Base-by-base conservation (phyloP, 352 stramenopile species). In the Blastocystis sp. region DNA sequence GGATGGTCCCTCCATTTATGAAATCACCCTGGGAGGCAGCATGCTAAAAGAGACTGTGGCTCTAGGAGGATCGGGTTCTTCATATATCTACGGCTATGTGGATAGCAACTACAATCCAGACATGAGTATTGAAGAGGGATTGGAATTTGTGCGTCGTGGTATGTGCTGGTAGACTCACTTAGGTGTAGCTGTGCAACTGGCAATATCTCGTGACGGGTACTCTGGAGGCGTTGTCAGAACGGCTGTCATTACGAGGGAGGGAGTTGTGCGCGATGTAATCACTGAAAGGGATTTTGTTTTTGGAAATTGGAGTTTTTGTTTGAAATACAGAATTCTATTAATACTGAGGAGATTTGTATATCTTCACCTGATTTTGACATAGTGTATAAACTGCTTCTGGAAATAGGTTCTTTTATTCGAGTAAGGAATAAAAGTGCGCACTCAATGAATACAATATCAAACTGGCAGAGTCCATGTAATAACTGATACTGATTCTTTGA, bases 71-170 rank as follows among this genome's bases (percentile, higher is more conserved):
- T 89, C 78, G 3, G 78, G 78, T 11, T 89, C 78, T 7, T 68
- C 78, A 64, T 89, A 89, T 69, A 89, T 89, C 37, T 89, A 89
- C 55, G 78, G 78, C 20, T 89, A 62, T 43, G 78, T 89, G 59
- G 78, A 89, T 43, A 89, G 78, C 39, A 89, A 89, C 66, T 89
- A 89, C 39, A 76, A 47, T 53, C 63, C 63, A 9, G 26, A 89
- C 53, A 89, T 89, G 78, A 78, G 56, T 9, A n/a, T 47, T 2
- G 78, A 76, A 43, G 78, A 89, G 47, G 63, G 78, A 43, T n/a
- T 76, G 9, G 78, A 89, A 30, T 89, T 89, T 78, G 66, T 89
- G 24, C 63, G 78, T 59, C 73, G 66, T 76, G 78, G 78, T 89
- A 55, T 2, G 2, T n/a, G 53, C 7, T 50, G 13, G 8, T 6